These are phyloP conservation scores for Pinus tabuliformis DNA, from an alignment of 75 land plant species.

Conservation along the genomic window DNA sequence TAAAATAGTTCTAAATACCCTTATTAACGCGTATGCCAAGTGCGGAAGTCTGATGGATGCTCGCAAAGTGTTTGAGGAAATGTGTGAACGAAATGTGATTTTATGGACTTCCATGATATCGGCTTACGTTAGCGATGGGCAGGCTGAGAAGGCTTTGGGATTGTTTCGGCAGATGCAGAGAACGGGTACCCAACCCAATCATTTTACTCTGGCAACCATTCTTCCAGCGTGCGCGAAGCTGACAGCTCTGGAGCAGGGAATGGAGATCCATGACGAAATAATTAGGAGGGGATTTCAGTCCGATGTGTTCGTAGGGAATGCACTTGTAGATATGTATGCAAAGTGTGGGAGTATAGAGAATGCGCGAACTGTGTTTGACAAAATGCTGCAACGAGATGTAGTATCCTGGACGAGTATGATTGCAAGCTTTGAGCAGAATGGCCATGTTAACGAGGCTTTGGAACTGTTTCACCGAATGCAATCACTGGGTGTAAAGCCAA, in stretches of 20 bases:
- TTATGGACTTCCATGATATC: constrained; percentile 69
- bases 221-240: constrained; percentile 35
- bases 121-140: constrained; percentile 31
- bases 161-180: constrained; percentile 35
- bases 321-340: constrained; percentile 64
- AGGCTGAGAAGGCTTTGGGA: constrained; percentile 16
- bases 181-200: constrained; percentile 36
- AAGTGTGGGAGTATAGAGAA: constrained; percentile 39
- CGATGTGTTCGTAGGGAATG: constrained; percentile 33
- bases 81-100: constrained; percentile 29
- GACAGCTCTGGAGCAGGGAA: constrained; percentile 28
- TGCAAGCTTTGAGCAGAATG: constrained; percentile 36
- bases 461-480: constrained; percentile 34
- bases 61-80: constrained; percentile 56
- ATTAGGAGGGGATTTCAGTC: constrained; percentile 18
- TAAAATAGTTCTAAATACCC: constrained; percentile 16
- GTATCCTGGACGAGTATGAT: constrained; percentile 69
- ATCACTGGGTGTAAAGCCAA: constrained; percentile 31
- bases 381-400: constrained; percentile 26
- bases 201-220: constrained; percentile 24
- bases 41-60: constrained; percentile 37
- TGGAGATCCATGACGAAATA: constrained; percentile 32
- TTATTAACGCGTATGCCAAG: constrained; percentile 45
- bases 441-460: constrained; percentile 29
- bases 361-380: constrained; percentile 38